Evolutionary conservation across 2,329 filamentous ascomycete genomes (phyloP), one percentile per base, ranked within the genome.

Genomic region (Diaporthe ampelina): DNA sequence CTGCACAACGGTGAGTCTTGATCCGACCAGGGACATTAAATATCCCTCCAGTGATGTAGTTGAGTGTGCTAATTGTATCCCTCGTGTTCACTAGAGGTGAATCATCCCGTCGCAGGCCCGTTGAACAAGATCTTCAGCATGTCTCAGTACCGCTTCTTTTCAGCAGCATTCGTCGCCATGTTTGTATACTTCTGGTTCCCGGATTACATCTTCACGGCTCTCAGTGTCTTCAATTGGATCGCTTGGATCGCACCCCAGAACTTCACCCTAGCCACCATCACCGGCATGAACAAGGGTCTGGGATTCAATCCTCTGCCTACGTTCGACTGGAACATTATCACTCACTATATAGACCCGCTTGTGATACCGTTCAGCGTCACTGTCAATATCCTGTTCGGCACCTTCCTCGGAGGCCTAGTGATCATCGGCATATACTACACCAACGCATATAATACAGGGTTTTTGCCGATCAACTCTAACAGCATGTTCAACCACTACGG

Each of bases 321-420:
- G 0, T 84, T 84, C 72, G 85, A 87, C 61, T 75, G 74, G 70
- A 75, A 73, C 52, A 56, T 75, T 29, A 48, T 70, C 15, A 73
- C 56, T 8, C 50, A 73, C 68, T 35, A 67, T 19, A 73, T 52
- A 21, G 73, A 83, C 69, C 82, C 85, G 79, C 83, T 77, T 48
- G 77, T 81, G 78, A 83, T 87, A 10, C 88, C 88, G 4, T 88
- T 88, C 78, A 88, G 91, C 81, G 89, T 88, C 37, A 92, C 91
- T 57, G 84, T 90, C 72, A 93, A 93, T 80, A 89, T 88, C 29
- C 84, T 92, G 75, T 82, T 91, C 58, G 91, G 91, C 40, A 86
- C 89, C 67, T 84, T 91, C 17, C 76, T 89, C 45, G 88, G 86
- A 57, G 86, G 89, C 82, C 83, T 92, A 19, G 84, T 90, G 19